Percentiles rank a stretch among this genome's conserved stretches.
phyloP scores from a whole-genome alignment of 805 yeast genomes.

The Maudiozyma barnettii region DNA sequence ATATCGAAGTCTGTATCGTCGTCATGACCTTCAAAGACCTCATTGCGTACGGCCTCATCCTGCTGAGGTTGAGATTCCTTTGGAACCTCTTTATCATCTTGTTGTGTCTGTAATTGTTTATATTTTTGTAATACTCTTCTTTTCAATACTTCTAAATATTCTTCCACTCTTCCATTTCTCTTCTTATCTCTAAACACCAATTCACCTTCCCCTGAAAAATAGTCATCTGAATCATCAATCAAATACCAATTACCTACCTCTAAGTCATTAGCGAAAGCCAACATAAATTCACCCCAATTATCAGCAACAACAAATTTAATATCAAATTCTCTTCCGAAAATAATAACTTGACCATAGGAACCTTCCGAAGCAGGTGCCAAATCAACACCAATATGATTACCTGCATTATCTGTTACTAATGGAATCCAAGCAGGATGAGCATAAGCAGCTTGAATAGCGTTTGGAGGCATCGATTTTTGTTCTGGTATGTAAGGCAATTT shows the following conservation, averaged over 20 bases:
- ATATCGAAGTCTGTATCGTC: conserved; percentile 4
- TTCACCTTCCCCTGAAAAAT: conserved; percentile 64
- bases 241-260: conserved; percentile 75
- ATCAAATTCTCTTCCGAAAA: conserved; percentile 92
- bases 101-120: conserved; percentile 5
- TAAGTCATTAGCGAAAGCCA: conserved; percentile 76
- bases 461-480: conserved; percentile 71
- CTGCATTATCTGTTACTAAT: conserved; percentile 74
- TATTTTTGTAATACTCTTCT: conserved; percentile 23
- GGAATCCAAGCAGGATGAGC: conserved; percentile 95
- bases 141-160: conserved; percentile 34
- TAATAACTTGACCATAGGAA: conserved; percentile 79
- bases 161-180: conserved; percentile 38
- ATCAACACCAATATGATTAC: conserved; percentile 88
- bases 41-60: not conserved
- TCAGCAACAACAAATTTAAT: conserved; percentile 78
- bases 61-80: conserved; percentile 4
- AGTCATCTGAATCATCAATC: conserved; percentile 56
- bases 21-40: not conserved
- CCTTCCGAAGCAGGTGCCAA: conserved; percentile 74
- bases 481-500: conserved; percentile 36
- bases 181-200: conserved; percentile 58
- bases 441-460: conserved; percentile 60
- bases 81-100: not conserved
- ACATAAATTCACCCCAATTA: conserved; percentile 81